Base-by-base conservation (phyloP, 768 basidiomycete genomes). In the Hericium alpestre region DNA sequence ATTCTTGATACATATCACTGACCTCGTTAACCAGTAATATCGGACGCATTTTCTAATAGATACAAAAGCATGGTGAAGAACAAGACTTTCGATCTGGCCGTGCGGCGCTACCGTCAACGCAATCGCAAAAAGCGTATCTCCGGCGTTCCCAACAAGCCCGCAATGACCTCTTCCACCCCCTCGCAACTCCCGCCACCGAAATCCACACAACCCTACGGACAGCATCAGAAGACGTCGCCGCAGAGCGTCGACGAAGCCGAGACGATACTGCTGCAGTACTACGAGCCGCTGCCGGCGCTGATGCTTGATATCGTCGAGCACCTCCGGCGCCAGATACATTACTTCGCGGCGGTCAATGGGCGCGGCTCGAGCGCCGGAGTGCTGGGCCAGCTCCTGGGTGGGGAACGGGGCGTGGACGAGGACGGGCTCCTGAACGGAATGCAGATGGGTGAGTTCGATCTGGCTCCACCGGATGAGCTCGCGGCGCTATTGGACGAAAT, bases 41-140 rank as follows among this genome's bases (percentile, higher is more conserved):
- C 83, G 18, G 87, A 90, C 61, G 81, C 79, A 2, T 85, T 81
- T 59, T 81, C 82, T 0, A 76, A 73, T 4, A 76, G 79, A n/a
- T 90, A 88, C 67, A 56, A 20, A 49, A 18, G 39, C 39, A 51
- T 53, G 50, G 56, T 48, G 32, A 51, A 58, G 22, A 41, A 47
- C 32, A 63, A 58, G 27, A 25, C 43, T 3, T 61, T 63, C 53
- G 62, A 63, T 53, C 54, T 51, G n/a, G 62, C 62, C 8, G 57
- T 63, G 38, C 40, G 50, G 32, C 56, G 53, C 38, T 63, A 61
- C 50, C 59, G 57, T 39, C 48, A 57, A 25, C 47, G 55, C 41
- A 18, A 46, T 46, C 16, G 3, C n/a, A 15, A 46, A 43, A 15
- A 43, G 41, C 32, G 32, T 6, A 8, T 32, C 1, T 32, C 32